Conservation (phyloP, 768 basidiomycete genomes). For the Aureoboletus auriporus region DNA sequence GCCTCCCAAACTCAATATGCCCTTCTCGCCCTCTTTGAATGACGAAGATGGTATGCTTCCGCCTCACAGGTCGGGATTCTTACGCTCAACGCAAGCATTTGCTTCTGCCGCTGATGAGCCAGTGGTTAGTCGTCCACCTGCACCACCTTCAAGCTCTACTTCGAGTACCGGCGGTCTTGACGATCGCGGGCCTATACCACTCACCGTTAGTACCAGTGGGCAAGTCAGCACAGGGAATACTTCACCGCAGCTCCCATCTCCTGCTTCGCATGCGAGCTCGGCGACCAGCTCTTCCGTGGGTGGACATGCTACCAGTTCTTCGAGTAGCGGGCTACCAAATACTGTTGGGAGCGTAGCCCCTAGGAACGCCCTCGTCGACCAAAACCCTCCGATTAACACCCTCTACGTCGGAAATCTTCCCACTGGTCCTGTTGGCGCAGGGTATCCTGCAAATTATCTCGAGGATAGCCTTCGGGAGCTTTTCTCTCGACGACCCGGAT, state of each 20-base stretch:
- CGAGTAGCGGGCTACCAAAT: constrained; percentile 24
- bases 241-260: constrained; percentile 76
- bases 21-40: constrained; percentile 21
- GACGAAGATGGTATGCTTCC: constrained; percentile 34
- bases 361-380: constrained; percentile 56
- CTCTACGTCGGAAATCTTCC: constrained; percentile 99
- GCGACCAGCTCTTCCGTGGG: constrained; percentile 35
- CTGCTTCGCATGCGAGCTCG: constrained; percentile 60
- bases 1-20: constrained; percentile 19
- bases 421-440: constrained; percentile 64
- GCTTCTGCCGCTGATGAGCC: constrained; percentile 25
- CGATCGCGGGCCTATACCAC: constrained; percentile 21
- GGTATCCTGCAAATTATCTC: constrained; percentile 74
- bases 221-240: constrained; percentile 31
- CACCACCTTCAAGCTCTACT: constrained; percentile 35
- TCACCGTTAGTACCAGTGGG: constrained; percentile 47
- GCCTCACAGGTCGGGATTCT: constrained; percentile 25
- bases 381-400: constrained; percentile 98
- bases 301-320: constrained; percentile 28
- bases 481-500: constrained; percentile 78
- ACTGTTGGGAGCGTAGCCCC: constrained; percentile 22
- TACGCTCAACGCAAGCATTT: constrained; percentile 24
- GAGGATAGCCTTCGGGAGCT: constrained; percentile 84
- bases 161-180: constrained; percentile 46
- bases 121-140: constrained; percentile 25